phyloP scores from a whole-genome alignment of 306 rosid genomes.

The Prunus padus region DNA sequence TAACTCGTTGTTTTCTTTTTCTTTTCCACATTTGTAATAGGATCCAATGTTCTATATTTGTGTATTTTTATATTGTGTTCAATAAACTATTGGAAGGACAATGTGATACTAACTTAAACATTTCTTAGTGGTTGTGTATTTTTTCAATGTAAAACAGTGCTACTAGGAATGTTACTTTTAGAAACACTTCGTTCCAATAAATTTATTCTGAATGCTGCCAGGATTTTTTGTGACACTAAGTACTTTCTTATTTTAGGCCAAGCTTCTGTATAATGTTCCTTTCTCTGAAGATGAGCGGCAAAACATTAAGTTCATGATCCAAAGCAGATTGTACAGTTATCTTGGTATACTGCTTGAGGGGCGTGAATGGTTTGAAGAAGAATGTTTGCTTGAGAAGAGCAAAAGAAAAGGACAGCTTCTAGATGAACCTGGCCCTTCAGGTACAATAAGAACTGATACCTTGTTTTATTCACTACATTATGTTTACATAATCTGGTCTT shows the following conservation, averaged over 20 bases:
- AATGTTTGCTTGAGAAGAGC: slow-evolving; percentile 35
- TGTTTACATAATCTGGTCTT: background rate
- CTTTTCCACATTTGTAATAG: background rate
- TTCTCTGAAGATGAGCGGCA: slow-evolving; percentile 61
- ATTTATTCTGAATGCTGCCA: background rate
- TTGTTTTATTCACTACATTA: background rate
- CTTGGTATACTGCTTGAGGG: slow-evolving; percentile 60
- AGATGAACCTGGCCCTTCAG: slow-evolving; percentile 51
- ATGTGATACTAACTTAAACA: background rate
- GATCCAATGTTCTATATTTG: background rate
- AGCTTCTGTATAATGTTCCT: slow-evolving; percentile 51
- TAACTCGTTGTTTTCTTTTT: background rate
- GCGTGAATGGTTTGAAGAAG: slow-evolving; percentile 67
- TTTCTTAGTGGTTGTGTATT: background rate
- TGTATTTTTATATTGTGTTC: background rate
- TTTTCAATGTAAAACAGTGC: slow-evolving; percentile 7
- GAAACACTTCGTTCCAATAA: background rate
- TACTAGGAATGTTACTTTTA: background rate
- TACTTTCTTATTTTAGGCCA: slow-evolving; percentile 50
- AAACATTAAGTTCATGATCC: slow-evolving; percentile 58
- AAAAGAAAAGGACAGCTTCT: slow-evolving; percentile 30
- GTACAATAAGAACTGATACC: slow-evolving; percentile 29
- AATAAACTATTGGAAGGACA: background rate
- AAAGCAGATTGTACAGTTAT: slow-evolving; percentile 54
- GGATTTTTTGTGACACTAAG: background rate